Evolutionary conservation across 176 grass and related monocot genomes (phyloP).

Genomic region (Echinochloa phyllopogon): DNA sequence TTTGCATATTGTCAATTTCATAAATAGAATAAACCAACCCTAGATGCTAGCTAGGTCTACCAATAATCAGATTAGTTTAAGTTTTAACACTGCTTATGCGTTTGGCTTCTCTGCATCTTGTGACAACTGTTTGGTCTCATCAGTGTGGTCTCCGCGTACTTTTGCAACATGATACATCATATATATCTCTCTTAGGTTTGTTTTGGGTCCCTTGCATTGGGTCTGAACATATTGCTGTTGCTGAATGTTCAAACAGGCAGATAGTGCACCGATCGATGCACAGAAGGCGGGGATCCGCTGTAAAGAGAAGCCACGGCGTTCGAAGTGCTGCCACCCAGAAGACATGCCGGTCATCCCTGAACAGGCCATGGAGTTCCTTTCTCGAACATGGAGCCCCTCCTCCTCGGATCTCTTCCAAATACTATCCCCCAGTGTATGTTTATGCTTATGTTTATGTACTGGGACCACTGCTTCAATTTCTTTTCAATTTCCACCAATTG

Average conservation of each 20-base stretch:
- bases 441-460: conserved; percentile 14
- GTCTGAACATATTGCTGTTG: not conserved
- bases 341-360: conserved; percentile 66
- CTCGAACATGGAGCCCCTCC: conserved; percentile 90
- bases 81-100: conserved; percentile 1
- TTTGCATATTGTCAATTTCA: not conserved
- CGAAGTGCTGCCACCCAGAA: conserved; percentile 45
- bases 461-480: conserved; percentile 38
- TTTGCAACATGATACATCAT: not conserved
- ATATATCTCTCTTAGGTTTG: not conserved
- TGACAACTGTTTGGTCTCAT: not conserved
- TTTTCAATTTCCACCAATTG: conserved; percentile 19
- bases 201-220: not conserved
- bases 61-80: not conserved
- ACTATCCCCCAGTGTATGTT: conserved; percentile 83
- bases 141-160: not conserved
- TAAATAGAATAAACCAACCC: not conserved
- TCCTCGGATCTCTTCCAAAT: conserved; percentile 93
- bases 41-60: not conserved
- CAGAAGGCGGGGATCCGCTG: conserved; percentile 32
- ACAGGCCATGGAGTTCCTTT: conserved; percentile 83
- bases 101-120: conserved; percentile 18
- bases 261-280: conserved; percentile 41
- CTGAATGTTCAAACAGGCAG: conserved; percentile 60
- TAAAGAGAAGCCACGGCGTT: conserved; percentile 57